Base-by-base conservation (phyloP, 2,329 filamentous ascomycete genomes). In the Fulvia fulva region DNA sequence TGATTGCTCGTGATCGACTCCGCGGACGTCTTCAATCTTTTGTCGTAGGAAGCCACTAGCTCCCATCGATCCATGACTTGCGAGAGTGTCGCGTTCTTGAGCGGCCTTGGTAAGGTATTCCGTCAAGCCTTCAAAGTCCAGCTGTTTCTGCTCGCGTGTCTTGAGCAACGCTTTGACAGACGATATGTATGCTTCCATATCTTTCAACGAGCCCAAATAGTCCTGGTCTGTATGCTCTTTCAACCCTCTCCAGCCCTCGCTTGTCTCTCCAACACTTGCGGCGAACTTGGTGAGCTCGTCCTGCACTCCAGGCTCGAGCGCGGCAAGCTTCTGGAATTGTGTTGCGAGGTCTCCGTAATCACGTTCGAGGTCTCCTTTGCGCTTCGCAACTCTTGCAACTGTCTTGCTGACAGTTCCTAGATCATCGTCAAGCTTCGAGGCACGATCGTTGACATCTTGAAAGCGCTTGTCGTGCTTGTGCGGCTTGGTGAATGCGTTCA, bases 401-500 rank as follows among this genome's bases (percentile, higher is more conserved):
- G 96, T 91, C 76, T 97, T 97, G 76, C 96, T 93, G 5, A 99
- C 90, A 68, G 96, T 90, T 16, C 83, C 86, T 19, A 99, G 82
- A 71, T 99, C 94, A 68, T 97, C 93, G 70, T 96, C 91, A 5
- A 99, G 82, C 76, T 96, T 97, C 76, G 95, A 89, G 37, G 90
- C 90, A 73, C 90, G 90, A 70, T 97, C 94, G 68, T 87, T 87
- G 60, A 97, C 92, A 72, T 97, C 93, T 64, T 95, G 87, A 74
- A 99, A 99, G 30, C 94, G 88, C 67, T 90, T 88, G 75, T 99
- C 94, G 6, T 92, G 89, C 74, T 95, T 96, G 79, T 97, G 90
- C 1, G 96, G 88, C 75, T 97, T 99, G 50, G 89, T 92, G 70
- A 99, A 99, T 41, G 91, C 93, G 72, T 97, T 97, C 74, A 99